Conservation (phyloP, 257 asterid genomes). For the Euphrasia confusa region DNA sequence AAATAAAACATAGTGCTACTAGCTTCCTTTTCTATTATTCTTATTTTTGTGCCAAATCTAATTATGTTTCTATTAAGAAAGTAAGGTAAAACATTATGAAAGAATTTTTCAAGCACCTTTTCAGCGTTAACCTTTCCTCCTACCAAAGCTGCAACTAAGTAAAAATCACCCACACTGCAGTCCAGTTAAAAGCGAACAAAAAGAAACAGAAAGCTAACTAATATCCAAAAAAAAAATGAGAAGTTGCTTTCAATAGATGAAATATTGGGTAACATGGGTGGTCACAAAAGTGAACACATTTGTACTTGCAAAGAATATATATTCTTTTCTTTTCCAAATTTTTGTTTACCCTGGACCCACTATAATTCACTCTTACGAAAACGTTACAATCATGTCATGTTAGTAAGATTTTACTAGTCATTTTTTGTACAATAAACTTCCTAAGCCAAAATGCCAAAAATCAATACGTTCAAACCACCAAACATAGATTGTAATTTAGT, state of each 20-base stretch:
- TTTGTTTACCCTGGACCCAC: not conserved
- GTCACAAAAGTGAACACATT: not conserved
- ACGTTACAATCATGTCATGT: not conserved
- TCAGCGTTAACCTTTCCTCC: constrained; percentile 19
- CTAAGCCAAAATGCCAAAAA: too few species aligned
- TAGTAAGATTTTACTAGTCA: not conserved
- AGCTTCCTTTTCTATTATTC: not conserved
- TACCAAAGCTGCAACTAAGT: constrained; percentile 31
- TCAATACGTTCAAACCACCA: too few species aligned
- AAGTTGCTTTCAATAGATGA: constrained; percentile 15
- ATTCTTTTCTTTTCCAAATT: constrained; percentile 4
- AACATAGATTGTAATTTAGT: too few species aligned
- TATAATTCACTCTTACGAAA: not conserved
- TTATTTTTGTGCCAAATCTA: not conserved
- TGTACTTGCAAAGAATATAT: constrained; percentile 28
- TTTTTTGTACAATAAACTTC: not conserved
- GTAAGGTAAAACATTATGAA: constrained; percentile 10
- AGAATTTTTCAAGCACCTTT: constrained; percentile 22
- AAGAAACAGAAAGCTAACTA: not conserved
- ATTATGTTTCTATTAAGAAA: not conserved
- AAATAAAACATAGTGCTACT: constrained; percentile 41
- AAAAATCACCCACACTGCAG: constrained; percentile 6
- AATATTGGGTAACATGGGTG: constrained; percentile 23
- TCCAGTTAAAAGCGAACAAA: too few species aligned
- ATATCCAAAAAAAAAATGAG: not conserved